These are phyloP conservation scores for Plantago elongata DNA, from an alignment of 257 asterid species.

Conservation along the genomic window DNA sequence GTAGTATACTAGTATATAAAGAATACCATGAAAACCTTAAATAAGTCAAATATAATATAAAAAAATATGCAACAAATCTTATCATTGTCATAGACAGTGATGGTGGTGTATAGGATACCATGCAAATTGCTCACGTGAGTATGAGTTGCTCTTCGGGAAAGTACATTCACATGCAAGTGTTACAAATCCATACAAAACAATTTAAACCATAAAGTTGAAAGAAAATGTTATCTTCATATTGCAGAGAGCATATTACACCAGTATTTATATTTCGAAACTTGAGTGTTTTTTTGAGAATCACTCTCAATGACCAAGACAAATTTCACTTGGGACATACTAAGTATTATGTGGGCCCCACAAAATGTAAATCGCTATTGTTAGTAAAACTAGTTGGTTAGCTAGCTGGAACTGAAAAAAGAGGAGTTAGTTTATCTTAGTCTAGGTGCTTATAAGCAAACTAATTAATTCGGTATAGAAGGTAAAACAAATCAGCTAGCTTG, in stretches of 20 bases:
- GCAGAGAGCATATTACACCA: conserved; percentile 15
- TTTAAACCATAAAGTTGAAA: conserved; percentile 35
- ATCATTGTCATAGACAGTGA: conserved; percentile 13
- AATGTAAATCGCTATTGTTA: not conserved
- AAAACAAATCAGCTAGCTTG: no score
- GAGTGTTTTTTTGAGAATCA: conserved; percentile 14
- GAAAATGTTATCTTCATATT: conserved; percentile 13
- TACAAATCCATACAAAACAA: conserved; percentile 36
- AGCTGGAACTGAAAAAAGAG: no score
- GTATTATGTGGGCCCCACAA: not conserved
- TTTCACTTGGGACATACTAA: conserved; percentile 6
- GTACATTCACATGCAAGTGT: conserved; percentile 68
- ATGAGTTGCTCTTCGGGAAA: conserved; percentile 46
- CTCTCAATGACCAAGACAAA: conserved; percentile 18
- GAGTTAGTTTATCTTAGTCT: no score
- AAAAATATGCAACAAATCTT: conserved; percentile 13
- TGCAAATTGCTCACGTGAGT: conserved; percentile 50
- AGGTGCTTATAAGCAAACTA: no score
- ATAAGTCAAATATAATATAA: not conserved
- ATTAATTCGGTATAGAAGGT: no score
- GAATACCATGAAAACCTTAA: conserved; percentile 2
- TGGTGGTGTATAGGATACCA: conserved; percentile 21
- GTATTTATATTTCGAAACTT: not conserved
- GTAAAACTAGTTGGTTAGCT: no score
- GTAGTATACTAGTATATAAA: not conserved